Percentiles rank a stretch among this genome's conserved stretches.
phyloP scores from a whole-genome alignment of 768 basidiomycete species.

The Russula sp. region DNA sequence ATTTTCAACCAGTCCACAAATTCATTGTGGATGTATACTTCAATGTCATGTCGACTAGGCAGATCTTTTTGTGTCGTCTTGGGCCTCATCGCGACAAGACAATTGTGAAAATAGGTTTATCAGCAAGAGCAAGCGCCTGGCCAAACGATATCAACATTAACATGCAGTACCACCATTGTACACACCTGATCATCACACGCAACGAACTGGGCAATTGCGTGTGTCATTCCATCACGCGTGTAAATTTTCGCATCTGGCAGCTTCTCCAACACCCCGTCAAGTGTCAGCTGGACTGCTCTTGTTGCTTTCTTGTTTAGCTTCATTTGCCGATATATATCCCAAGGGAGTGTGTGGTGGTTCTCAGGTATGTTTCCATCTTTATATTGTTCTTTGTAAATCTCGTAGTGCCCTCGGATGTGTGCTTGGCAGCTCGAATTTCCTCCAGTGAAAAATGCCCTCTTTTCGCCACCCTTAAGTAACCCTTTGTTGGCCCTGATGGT shows the following conservation, averaged over 20 bases:
- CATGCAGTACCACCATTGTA: not conserved
- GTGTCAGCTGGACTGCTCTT: not conserved
- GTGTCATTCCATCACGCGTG: not conserved
- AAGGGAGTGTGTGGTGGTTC: not conserved
- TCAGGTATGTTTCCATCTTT: not conserved
- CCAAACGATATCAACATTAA: not conserved
- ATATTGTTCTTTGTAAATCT: too few species aligned
- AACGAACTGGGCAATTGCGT: conserved; percentile 5
- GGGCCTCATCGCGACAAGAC: too few species aligned
- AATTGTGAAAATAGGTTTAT: not conserved
- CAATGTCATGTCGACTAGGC: not conserved
- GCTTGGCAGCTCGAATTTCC: too few species aligned
- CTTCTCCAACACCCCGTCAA: not conserved
- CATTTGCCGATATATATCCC: not conserved
- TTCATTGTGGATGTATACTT: conserved; percentile 4
- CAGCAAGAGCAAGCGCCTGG: not conserved
- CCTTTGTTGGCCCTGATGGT: too few species aligned
- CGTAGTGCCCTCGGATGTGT: too few species aligned
- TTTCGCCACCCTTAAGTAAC: too few species aligned
- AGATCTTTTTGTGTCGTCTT: too few species aligned
- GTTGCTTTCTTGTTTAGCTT: not conserved
- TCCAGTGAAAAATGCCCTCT: too few species aligned
- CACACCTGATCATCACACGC: not conserved
- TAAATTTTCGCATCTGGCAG: not conserved
- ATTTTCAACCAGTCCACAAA: not conserved